These are phyloP conservation scores for Candida krabiensis DNA, from an alignment of 805 yeast genomes.

Conservation along the genomic window DNA sequence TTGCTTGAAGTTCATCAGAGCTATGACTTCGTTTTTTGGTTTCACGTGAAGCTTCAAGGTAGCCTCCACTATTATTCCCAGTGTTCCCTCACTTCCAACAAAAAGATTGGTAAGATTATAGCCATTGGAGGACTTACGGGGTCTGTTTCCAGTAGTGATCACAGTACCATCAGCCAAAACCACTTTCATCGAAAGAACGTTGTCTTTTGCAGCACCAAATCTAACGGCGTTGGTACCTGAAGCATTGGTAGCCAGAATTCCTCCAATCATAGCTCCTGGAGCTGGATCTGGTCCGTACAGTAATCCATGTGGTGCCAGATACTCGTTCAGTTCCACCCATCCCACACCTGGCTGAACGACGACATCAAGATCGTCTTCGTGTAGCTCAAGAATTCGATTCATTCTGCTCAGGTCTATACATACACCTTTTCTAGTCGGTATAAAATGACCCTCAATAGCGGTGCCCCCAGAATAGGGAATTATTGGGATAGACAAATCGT, in stretches of 20 bases:
- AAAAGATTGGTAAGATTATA: constrained; percentile 75
- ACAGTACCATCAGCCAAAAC: constrained; percentile 81
- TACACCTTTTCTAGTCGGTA: constrained; percentile 66
- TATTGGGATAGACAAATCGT: constrained; percentile 62
- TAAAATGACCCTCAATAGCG: constrained; percentile 75
- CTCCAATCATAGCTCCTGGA: constrained; percentile 78
- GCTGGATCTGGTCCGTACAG: constrained; percentile 78
- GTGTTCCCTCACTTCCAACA: constrained; percentile 76
- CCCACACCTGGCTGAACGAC: constrained; percentile 80
- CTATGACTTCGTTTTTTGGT: constrained; percentile 66
- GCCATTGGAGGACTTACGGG: constrained; percentile 78
- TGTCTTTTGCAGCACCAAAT: constrained; percentile 79
- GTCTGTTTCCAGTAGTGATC: constrained; percentile 70
- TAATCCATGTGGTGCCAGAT: constrained; percentile 46
- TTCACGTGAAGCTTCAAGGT: constrained; percentile 67
- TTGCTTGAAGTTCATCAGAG: constrained; percentile 65
- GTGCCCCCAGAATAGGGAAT: constrained; percentile 78
- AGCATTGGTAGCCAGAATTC: constrained; percentile 73
- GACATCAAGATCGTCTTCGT: constrained; percentile 66
- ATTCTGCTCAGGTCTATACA: constrained; percentile 60
- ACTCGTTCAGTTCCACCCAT: constrained; percentile 68
- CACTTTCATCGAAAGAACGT: constrained; percentile 65
- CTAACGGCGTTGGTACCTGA: constrained; percentile 79
- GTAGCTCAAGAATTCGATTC: constrained; percentile 56
- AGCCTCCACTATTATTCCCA: constrained; percentile 77